These are phyloP conservation scores for Wickerhamiella slavikovae DNA, from an alignment of 805 yeast genomes.

Conservation along the genomic window DNA sequence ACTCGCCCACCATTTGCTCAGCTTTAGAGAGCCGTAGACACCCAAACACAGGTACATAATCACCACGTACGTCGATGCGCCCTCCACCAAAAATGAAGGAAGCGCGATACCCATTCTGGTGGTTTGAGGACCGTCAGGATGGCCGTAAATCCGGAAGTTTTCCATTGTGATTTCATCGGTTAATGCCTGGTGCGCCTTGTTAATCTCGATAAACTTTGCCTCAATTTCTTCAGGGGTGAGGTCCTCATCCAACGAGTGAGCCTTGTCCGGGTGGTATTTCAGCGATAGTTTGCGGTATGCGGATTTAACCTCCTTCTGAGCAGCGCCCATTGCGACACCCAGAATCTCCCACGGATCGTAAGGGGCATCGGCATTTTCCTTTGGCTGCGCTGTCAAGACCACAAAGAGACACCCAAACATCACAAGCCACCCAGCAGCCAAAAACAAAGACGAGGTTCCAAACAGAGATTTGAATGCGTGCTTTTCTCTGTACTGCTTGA, in stretches of 20 bases:
- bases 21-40: conserved; percentile 55
- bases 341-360: conserved; percentile 88
- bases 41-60: conserved; percentile 56
- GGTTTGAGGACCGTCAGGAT: conserved; percentile 95
- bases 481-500: conserved; percentile 9
- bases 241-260: conserved; percentile 30
- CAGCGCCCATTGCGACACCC: conserved; percentile 46
- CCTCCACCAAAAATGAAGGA: conserved; percentile 79
- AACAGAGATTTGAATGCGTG: conserved; percentile 13
- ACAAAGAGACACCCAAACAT: conserved; percentile 22
- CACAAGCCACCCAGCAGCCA: conserved; percentile 40
- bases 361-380: conserved; percentile 14
- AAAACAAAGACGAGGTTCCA: conserved; percentile 8
- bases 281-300: conserved; percentile 74
- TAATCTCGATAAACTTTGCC: conserved; percentile 55
- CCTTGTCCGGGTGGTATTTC: conserved; percentile 85
- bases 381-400: conserved; percentile 19
- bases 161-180: conserved; percentile 76
- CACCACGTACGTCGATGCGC: conserved; percentile 46
- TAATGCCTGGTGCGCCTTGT: conserved; percentile 83
- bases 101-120: conserved; percentile 83
- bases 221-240: conserved; percentile 47
- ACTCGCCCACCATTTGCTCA: conserved; percentile 77
- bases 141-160: conserved; percentile 74
- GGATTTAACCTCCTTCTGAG: conserved; percentile 59